These are phyloP conservation scores for Metschnikowia colocasiae DNA, from an alignment of 805 yeast genomes.

Conservation along the genomic window DNA sequence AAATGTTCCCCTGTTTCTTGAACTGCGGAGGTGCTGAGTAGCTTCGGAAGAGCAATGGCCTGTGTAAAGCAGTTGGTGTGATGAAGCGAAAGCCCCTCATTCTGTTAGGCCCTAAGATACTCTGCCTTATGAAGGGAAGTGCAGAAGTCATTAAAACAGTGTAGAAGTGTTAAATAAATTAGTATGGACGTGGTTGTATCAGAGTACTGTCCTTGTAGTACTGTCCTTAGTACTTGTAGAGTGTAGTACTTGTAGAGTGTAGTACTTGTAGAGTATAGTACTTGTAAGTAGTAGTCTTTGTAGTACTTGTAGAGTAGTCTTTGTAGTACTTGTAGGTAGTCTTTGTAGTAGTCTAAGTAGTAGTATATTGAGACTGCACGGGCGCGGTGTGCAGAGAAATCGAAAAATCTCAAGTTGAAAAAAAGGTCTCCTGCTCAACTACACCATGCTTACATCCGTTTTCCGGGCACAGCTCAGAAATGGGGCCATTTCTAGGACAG, in stretches of 20 bases:
- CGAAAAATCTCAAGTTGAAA: slow-evolving; percentile 4
- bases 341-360: neutral
- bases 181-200: no score
- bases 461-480: slow-evolving; percentile 9
- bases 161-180: neutral
- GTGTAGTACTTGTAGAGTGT: no score
- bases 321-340: neutral
- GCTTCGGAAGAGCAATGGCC: neutral
- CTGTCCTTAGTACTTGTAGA: no score
- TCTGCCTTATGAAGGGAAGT: neutral
- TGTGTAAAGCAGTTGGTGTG: neutral
- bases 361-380: neutral
- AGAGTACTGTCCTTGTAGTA: no score
- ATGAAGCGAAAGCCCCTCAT: neutral
- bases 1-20: slow-evolving; percentile 10
- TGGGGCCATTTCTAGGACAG: slow-evolving; percentile 6
- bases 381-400: slow-evolving; percentile 3
- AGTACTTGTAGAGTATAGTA: no score
- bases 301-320: neutral
- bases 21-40: slow-evolving; percentile 14
- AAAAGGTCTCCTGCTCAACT: neutral
- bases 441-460: slow-evolving; percentile 10
- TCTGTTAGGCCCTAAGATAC: neutral
- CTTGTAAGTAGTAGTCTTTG: neutral
- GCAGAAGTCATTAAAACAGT: neutral